These are phyloP conservation scores for Immersiella caudata DNA, from an alignment of 495 filamentous ascomycete genomes.

Conservation along the genomic window DNA sequence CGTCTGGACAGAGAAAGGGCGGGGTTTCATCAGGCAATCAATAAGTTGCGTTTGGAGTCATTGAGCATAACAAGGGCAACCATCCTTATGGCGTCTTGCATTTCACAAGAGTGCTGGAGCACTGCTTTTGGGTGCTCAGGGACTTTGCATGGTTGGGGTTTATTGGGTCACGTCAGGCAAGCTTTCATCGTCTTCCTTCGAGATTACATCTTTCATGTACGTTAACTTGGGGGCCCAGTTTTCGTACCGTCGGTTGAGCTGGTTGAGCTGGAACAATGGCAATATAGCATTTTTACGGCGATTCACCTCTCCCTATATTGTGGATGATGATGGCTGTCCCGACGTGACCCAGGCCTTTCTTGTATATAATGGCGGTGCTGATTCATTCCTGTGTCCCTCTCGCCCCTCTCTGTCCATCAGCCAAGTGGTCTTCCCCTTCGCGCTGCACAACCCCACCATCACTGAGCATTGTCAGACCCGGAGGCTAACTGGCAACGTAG, in stretches of 20 bases:
- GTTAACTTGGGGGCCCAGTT: constrained; percentile 64
- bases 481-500: constrained; percentile 47
- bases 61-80: constrained; percentile 30
- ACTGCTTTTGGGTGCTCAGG: constrained; percentile 16
- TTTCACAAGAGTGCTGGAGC: constrained; percentile 28
- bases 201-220: constrained; percentile 68
- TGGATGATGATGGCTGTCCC: constrained; percentile 58
- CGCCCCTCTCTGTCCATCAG: constrained; percentile 10
- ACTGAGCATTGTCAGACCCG: constrained; percentile 30
- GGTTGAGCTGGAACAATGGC: constrained; percentile 39
- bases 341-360: constrained; percentile 48
- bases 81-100: constrained; percentile 40
- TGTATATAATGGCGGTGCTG: constrained; percentile 42
- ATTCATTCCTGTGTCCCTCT: constrained; percentile 21
- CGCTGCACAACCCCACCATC: constrained; percentile 17
- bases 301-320: constrained; percentile 43
- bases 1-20: constrained; percentile 30
- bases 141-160: constrained; percentile 39
- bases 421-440: constrained; percentile 28
- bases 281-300: constrained; percentile 56
- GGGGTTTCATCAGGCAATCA: constrained; percentile 25
- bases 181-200: constrained; percentile 67
- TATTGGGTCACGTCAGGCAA: constrained; percentile 58
- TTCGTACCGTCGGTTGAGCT: constrained; percentile 42
- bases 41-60: constrained; percentile 25